These are phyloP conservation scores for Mortierella sp. DNA, from an alignment of 371 early-diverging fungal species.

Conservation along the genomic window DNA sequence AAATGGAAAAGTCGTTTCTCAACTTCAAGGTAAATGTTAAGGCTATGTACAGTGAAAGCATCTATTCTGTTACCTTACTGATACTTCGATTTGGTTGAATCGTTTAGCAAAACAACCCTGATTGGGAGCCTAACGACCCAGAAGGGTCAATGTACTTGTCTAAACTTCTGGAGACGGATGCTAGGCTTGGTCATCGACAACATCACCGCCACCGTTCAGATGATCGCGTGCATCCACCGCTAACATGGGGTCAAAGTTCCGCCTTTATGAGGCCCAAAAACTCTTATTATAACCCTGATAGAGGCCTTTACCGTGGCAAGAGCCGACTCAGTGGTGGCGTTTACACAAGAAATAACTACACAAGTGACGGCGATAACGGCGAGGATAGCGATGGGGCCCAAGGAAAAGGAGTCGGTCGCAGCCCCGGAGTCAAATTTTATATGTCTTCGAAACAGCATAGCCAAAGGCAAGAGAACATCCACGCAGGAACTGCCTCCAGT, in stretches of 20 bases:
- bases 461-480: neutral
- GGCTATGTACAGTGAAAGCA: neutral
- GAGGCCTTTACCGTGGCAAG: conserved; percentile 12
- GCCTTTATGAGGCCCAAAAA: conserved; percentile 22
- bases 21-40: conserved; percentile 85
- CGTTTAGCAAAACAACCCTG: conserved; percentile 80
- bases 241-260: conserved; percentile 28
- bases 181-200: conserved; percentile 48
- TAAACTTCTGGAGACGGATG: conserved; percentile 33
- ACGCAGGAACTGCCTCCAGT: conserved; percentile 6
- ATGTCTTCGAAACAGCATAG: conserved; percentile 7
- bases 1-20: conserved; percentile 97
- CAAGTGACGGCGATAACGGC: conserved; percentile 14
- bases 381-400: neutral
- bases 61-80: neutral
- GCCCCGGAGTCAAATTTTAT: conserved; percentile 25
- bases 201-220: conserved; percentile 10
- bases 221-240: conserved; percentile 14
- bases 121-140: conserved; percentile 82
- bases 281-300: conserved; percentile 11
- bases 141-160: conserved; percentile 79
- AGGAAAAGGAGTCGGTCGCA: neutral
- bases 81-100: neutral
- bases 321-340: conserved; percentile 22
- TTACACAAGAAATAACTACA: conserved; percentile 1